Percentiles rank a stretch among this genome's conserved stretches.
phyloP scores from a whole-genome alignment of 345 rosid species.

The Stellera chamaejasme region DNA sequence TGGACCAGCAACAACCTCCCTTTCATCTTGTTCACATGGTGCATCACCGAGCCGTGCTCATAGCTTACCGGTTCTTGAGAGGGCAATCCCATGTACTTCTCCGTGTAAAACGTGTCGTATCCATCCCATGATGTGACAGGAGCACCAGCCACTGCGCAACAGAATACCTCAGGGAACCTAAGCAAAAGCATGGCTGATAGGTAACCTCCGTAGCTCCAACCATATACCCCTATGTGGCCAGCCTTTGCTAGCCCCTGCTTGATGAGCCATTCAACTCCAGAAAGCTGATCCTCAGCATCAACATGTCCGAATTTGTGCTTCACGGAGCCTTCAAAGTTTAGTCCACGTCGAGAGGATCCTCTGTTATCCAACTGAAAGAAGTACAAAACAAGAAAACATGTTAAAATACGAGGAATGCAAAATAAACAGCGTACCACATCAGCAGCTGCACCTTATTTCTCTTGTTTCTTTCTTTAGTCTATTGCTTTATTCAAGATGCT shows the following conservation, averaged over 20 bases:
- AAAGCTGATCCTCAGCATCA: constrained; percentile 76
- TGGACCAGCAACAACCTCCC: constrained; percentile 71
- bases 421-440: not conserved
- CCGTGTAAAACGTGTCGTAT: constrained; percentile 83
- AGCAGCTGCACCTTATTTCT: not conserved
- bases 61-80: constrained; percentile 28
- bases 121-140: constrained; percentile 99
- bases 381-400: not conserved
- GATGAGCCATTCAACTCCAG: constrained; percentile 82
- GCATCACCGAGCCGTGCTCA: constrained; percentile 62
- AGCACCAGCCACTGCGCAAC: constrained; percentile 76
- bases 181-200: constrained; percentile 70
- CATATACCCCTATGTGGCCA: constrained; percentile 66
- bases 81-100: constrained; percentile 96
- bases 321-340: constrained; percentile 68
- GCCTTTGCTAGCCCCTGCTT: constrained; percentile 62
- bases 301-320: constrained; percentile 46
- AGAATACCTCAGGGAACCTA: constrained; percentile 58
- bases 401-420: not conserved
- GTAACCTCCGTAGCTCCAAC: constrained; percentile 98
- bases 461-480: no score
- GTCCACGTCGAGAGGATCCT: constrained; percentile 89
- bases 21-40: constrained; percentile 49
- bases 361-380: constrained; percentile 76
- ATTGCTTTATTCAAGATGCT: no score